Base-by-base conservation (phyloP, 352 stramenopile species). In the Hyaloperonospora brassicae region DNA sequence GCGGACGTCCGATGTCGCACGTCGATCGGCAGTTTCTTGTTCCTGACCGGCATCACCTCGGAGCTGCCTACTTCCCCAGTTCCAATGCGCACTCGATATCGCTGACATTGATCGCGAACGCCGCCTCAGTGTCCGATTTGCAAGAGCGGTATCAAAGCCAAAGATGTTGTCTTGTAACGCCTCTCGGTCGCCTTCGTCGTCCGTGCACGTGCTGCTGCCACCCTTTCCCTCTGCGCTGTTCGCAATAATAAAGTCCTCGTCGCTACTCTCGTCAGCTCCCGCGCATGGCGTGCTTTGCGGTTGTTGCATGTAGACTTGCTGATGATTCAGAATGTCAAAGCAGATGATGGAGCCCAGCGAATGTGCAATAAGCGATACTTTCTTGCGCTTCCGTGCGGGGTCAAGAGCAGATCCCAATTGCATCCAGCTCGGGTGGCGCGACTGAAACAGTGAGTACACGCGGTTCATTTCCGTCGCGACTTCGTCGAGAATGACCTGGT, bases 401-500 rank as follows among this genome's bases (percentile, higher is more conserved):
- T 7, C 23, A 49, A 47, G 22, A 13, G 45, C n/a, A 23, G 40
- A 30, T 5, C 40, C 50, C 5, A 42, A 59, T 31, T 68, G 52
- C 53, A 57, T 51, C 80, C 77, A 88, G 10, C 68, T 70, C 39
- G 64, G 55, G 31, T 89, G 73, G 1, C 81, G 76, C 22, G 76
- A 69, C 47, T 82, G 69, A 55, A 95, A 96, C 45, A 91, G 48
- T 17, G 45, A 38, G 38, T 90, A 83, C 13, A 97, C 84, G 44
- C 88, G 75, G 54, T 97, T 96, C 85, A 96, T 91, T 57, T 97
- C 87, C 47, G 72, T 84, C 1, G 83, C 76, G n/a, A 96, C 87
- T 65, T 96, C 83, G 43, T 95, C 78, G 46, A 96, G 56, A 51
- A 97, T 97, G 21, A 94, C 76, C 56, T 95, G 85, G 51, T 97